phyloP scores from a whole-genome alignment of 1,284 basidiomycete species.

The Trichosporon sp. region DNA sequence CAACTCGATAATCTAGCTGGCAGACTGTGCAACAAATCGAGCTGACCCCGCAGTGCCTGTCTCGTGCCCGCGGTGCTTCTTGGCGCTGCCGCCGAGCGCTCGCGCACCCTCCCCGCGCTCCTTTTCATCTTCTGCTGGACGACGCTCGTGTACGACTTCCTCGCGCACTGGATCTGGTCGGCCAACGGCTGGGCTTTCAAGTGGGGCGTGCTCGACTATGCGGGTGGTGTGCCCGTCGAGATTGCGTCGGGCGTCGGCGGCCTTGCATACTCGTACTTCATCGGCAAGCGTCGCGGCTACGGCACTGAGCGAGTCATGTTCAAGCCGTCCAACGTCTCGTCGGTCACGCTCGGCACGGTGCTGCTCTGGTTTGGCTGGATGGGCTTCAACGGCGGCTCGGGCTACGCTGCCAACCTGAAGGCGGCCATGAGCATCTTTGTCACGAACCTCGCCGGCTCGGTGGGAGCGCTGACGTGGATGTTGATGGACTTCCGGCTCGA shows the following conservation, averaged over 20 bases:
- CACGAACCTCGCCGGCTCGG: conserved; percentile 59
- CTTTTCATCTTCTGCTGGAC: conserved; percentile 79
- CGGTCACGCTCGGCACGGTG: conserved; percentile 75
- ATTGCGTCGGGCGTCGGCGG: conserved; percentile 83
- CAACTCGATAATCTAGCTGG: too few species aligned
- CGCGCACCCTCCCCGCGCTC: conserved; percentile 79
- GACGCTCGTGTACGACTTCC: conserved; percentile 60
- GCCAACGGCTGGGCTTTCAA: conserved; percentile 78
- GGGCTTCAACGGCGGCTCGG: conserved; percentile 60
- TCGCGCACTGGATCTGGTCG: conserved; percentile 73
- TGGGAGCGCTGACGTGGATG: conserved; percentile 77
- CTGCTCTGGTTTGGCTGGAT: conserved; percentile 84
- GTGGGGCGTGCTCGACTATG: conserved; percentile 76
- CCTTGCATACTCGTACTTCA: conserved; percentile 70
- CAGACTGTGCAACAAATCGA: too few species aligned
- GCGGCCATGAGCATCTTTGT: conserved; percentile 82
- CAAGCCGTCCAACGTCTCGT: conserved; percentile 80
- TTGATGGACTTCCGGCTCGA: conserved; percentile 78
- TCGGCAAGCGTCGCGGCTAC: conserved; percentile 55
- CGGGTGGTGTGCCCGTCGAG: conserved; percentile 87
- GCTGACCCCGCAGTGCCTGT: conserved; percentile 32
- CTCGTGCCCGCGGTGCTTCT: conserved; percentile 54
- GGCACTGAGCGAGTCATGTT: conserved; percentile 80
- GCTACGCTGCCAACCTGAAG: conserved; percentile 84
- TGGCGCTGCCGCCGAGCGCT: conserved; percentile 73